Evolutionary conservation across 2,329 filamentous ascomycete genomes (phyloP), one percentile per base, ranked within the genome.

Genomic region (Botrytis galanthina): DNA sequence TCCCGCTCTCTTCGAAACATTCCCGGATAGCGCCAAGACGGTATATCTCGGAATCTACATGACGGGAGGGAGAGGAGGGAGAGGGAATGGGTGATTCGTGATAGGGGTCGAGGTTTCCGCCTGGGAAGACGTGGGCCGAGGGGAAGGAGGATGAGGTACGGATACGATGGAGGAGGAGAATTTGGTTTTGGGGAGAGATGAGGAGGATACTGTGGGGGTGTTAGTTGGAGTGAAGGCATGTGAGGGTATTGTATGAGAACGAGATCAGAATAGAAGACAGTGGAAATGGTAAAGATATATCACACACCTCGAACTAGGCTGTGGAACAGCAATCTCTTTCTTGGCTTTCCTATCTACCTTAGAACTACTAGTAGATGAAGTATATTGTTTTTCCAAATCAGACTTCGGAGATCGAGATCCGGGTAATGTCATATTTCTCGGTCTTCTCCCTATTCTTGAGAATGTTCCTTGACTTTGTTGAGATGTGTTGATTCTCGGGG

Each of bases 1-100:
- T 94, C 0, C 96, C 96, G 76, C 93, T 95, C 84, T 98, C 96
- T 81, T 99, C 96, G 80, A 98, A 98, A 0, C 94, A 94, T 84
- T 98, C 96, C 10, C 96, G 87, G 37, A 98, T 89, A 0, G 95
- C 96, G 9, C 92, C 94, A 51, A 93, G 83, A n/a, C 94, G 87
- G 80, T 98, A 98, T 4, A 89, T 87, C 0, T 85, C 83, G 0
- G 90, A 90, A 80, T 98, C 95, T 18, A 85, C 82, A 78, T 98
- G 94, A 20, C 91, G 84, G 16, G 82, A 84, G 0, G 84, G 82
- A 42, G 89, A 85, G 26, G 86, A 85, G 0, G 80, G 78, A 0
- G 75, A 76, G 0, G 87, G 86, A 1, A 89, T 81, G 0, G 77
- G 77, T 4, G 93, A 94, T 78, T 98, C 95, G 79, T 97, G 93